Conservation (phyloP, 441 rosid species). For the Kokia cookei region DNA sequence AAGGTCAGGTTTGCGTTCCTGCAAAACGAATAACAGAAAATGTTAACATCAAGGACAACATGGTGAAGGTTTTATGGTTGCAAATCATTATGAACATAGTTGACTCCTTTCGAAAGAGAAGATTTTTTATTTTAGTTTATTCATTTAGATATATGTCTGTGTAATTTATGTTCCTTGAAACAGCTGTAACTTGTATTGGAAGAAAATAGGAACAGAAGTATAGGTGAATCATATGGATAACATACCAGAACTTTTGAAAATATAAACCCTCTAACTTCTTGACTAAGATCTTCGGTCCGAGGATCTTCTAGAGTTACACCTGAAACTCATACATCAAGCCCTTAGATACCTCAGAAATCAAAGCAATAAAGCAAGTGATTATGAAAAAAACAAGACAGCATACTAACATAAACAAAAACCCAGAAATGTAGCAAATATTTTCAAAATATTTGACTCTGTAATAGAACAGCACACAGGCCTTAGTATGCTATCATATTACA, state of each 20-base stretch:
- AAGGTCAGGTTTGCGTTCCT: constrained; percentile 96
- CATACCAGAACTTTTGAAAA: constrained; percentile 94
- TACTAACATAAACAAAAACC: neutral
- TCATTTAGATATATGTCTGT: neutral
- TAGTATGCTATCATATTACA: neutral
- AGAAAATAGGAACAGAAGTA: constrained; percentile 8
- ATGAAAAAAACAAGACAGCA: neutral
- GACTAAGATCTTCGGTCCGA: constrained; percentile 96
- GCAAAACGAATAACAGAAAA: constrained; percentile 17
- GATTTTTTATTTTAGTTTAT: neutral
- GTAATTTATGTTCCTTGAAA: neutral
- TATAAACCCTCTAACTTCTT: constrained; percentile 98
- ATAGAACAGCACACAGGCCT: neutral
- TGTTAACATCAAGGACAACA: constrained; percentile 9
- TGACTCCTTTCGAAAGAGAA: neutral
- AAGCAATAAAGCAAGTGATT: neutral
- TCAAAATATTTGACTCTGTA: neutral
- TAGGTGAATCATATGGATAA: constrained; percentile 12
- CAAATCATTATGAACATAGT: constrained; percentile 5
- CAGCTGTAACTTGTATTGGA: neutral
- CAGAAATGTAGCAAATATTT: neutral
- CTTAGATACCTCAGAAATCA: constrained; percentile 3
- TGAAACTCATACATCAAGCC: constrained; percentile 41
- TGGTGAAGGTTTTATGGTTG: constrained; percentile 7
- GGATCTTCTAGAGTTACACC: constrained; percentile 98